Evolutionary conservation across 495 filamentous ascomycete genomes (phyloP).

Genomic region (Aspergillus haitiensis): DNA sequence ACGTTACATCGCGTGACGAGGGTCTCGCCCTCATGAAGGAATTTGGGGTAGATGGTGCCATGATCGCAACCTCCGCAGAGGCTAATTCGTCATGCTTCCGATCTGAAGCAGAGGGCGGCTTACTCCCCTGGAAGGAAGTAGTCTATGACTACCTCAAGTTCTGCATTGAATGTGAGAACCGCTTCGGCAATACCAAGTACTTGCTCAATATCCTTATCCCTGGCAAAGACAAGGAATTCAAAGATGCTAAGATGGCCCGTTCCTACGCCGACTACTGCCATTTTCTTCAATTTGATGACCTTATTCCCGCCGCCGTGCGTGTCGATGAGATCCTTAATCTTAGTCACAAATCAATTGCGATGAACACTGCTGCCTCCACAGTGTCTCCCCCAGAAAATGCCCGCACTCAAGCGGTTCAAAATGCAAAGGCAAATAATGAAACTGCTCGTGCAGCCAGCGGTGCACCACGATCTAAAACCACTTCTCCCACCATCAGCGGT

Average conservation of each 20-base stretch:
- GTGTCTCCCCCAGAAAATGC: constrained; percentile 25
- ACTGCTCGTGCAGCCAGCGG: constrained; percentile 47
- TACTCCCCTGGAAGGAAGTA: constrained; percentile 70
- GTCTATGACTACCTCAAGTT: constrained; percentile 69
- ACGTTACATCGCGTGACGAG: constrained; percentile 70
- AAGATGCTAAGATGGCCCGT: constrained; percentile 54
- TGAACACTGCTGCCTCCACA: constrained; percentile 17
- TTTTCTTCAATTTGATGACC: constrained; percentile 58
- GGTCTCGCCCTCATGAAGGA: constrained; percentile 67
- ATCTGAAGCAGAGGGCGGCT: constrained; percentile 59
- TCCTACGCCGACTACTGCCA: constrained; percentile 65
- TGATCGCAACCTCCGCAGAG: constrained; percentile 94
- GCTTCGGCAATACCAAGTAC: constrained; percentile 88
- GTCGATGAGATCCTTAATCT: constrained; percentile 66
- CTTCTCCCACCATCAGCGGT: constrained; percentile 24
- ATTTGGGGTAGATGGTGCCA: constrained; percentile 85
- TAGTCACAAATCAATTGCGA: constrained; percentile 40
- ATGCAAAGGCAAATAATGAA: constrained; percentile 52
- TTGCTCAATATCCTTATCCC: constrained; percentile 80
- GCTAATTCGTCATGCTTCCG: constrained; percentile 84
- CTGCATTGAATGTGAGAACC: constrained; percentile 76
- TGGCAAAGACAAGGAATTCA: constrained; percentile 65
- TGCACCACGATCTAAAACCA: constrained; percentile 32
- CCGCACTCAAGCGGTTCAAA: constrained; percentile 49
- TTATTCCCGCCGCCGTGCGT: constrained; percentile 57